These are phyloP conservation scores for Sideroxylon spinosum DNA, from an alignment of 179 eudicot genomes.

Conservation along the genomic window DNA sequence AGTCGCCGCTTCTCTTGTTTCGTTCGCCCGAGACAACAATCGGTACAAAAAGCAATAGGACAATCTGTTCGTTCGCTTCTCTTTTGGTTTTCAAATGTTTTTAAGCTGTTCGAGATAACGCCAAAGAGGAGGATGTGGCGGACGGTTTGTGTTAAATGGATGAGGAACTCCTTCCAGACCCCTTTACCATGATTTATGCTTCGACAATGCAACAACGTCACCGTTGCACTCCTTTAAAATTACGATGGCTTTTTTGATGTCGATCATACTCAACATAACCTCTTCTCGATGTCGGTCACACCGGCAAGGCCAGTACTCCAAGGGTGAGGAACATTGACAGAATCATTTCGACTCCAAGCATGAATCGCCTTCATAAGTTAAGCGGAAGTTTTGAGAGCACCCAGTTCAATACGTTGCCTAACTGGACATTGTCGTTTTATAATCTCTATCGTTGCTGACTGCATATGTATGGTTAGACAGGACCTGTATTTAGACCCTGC, in stretches of 20 bases:
- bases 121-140: constrained; percentile 52
- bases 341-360: not conserved
- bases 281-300: constrained; percentile 78
- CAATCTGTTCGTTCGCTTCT: too few species aligned
- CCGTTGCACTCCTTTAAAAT: constrained; percentile 33
- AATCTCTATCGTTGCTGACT: too few species aligned
- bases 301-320: constrained; percentile 67
- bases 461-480: too few species aligned
- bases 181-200: constrained; percentile 36
- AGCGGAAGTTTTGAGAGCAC: not conserved
- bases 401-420: too few species aligned
- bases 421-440: too few species aligned
- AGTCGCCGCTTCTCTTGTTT: constrained; percentile 50
- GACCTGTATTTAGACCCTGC: too few species aligned
- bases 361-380: not conserved
- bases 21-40: constrained; percentile 50
- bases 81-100: too few species aligned
- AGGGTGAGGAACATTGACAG: constrained; percentile 32
- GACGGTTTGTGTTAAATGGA: constrained; percentile 41
- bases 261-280: constrained; percentile 48
- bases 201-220: constrained; percentile 23
- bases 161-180: constrained; percentile 66
- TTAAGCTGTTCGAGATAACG: too few species aligned
- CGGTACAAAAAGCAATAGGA: too few species aligned
- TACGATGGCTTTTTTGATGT: constrained; percentile 47